Base-by-base conservation (phyloP, 2,329 filamentous ascomycete genomes). In the Diaporthe aspalathi region DNA sequence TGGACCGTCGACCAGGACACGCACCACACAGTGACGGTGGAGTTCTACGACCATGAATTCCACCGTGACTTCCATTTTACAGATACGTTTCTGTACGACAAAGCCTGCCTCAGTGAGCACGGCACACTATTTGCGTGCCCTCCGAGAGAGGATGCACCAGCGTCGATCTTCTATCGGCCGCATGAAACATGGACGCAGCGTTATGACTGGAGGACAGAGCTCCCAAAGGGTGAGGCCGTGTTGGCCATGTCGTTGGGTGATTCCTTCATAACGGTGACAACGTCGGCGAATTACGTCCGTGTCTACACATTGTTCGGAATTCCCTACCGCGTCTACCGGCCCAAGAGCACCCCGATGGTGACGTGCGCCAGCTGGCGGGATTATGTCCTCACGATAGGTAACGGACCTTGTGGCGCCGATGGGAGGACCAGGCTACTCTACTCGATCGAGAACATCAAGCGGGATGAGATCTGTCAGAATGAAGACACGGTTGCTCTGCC, bases 1-100 rank as follows among this genome's bases (percentile, higher is more conserved):
- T 99, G 96, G 94, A 98, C 95, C 0, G 94, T 99, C 22, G 93
- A 97, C 76, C 96, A 99, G 81, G 95, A 98, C 78, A 93, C 92
- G 0, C 92, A 95, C 76, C 90, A 98, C 79, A 99, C 96, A 1
- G 92, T 99, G 14, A 98, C 95, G 0, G 95, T 98, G 2, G 96
- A 98, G 77, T 99, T 99, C 80, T 98, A 98, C 80, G 97, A 99
- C 80, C 92, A 94, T 71, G 94, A 97, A 76, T 91, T 93, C 72
- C 93, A 97, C 79, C 89, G 95, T 60, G 94, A 98, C 80, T 98
- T 98, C 77, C 96, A 98, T 83, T 98, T 99, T 80, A 98, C 95
- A 16, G 96, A 99, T 79, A 95, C 94, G 0, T 98, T 94, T 79
- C 87, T 94, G 5, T 98, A 98, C 81, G 96, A 99, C 83, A 98